phyloP scores from a whole-genome alignment of 2,329 filamentous ascomycete genomes.

The Trichoderma breve region DNA sequence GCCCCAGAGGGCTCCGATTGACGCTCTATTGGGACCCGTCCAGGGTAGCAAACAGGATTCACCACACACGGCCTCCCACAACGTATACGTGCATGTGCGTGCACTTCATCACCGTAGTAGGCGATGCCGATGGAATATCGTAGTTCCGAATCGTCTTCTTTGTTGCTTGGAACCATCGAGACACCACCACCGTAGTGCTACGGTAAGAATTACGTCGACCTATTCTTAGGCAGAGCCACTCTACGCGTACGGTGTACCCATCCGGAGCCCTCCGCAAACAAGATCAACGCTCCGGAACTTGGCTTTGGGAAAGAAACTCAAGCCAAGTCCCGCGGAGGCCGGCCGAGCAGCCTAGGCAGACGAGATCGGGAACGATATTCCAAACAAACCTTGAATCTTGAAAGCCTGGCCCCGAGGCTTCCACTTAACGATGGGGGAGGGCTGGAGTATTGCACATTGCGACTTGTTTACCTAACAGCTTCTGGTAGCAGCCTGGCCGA shows the following conservation, averaged over 20 bases:
- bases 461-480: not conserved
- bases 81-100: not conserved
- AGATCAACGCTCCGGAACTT: not conserved
- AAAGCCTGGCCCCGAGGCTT: not conserved
- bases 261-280: not conserved
- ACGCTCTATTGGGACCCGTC: not conserved
- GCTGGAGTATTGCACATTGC: not conserved
- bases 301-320: not conserved
- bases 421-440: not conserved
- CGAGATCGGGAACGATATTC: not conserved
- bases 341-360: not conserved
- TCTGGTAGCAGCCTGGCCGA: not conserved
- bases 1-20: not conserved
- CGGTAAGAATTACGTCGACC: not conserved
- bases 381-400: not conserved
- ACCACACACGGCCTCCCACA: not conserved
- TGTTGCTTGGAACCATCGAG: too few relatives aligned
- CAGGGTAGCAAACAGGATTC: not conserved
- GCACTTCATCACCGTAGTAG: not conserved
- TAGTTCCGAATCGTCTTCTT: not conserved
- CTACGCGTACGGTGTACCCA: not conserved
- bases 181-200: not conserved
- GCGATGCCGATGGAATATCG: not conserved
- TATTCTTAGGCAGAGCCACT: not conserved
- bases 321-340: not conserved